phyloP scores from a whole-genome alignment of 2,329 filamentous ascomycete species.

The Zasmidium cellare region DNA sequence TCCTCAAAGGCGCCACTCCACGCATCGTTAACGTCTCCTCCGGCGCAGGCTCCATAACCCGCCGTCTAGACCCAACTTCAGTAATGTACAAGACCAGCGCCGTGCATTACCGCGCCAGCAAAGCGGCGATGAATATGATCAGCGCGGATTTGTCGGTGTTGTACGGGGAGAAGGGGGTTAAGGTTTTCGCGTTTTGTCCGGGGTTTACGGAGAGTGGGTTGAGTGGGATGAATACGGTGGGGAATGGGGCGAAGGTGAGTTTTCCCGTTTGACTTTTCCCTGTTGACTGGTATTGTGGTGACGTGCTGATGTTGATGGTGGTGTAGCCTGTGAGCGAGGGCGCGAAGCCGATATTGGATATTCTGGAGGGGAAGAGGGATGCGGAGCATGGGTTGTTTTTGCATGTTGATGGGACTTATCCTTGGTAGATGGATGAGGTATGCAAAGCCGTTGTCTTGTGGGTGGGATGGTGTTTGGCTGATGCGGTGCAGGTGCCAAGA shows the following conservation, averaged over 20 bases:
- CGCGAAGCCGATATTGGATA: conserved; percentile 36
- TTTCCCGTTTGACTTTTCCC: too few species aligned
- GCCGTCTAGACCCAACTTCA: conserved; percentile 28
- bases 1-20: conserved; percentile 24
- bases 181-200: conserved; percentile 41
- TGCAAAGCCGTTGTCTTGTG: too few species aligned
- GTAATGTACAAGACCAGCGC: conserved; percentile 30
- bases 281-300: too few species aligned
- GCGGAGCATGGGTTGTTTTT: conserved; percentile 25
- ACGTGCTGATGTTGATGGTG: too few species aligned
- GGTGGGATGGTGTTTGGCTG: too few species aligned
- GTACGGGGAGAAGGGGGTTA: conserved; percentile 31
- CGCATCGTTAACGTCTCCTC: conserved; percentile 40
- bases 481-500: too few species aligned
- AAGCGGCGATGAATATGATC: conserved; percentile 44
- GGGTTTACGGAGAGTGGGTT: conserved; percentile 41
- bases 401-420: conserved; percentile 12
- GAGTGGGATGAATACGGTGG: conserved; percentile 33
- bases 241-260: conserved; percentile 41
- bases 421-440: conserved; percentile 9
- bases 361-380: conserved; percentile 39
- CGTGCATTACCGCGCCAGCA: conserved; percentile 37
- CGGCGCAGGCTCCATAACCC: conserved; percentile 36
- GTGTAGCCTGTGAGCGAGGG: conserved; percentile 35
- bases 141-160: conserved; percentile 30